Percentiles rank a stretch among this genome's conserved stretches.
These are phyloP conservation scores for Cryptosporidium andersoni DNA, from an alignment of 169 alveolate species.

Conservation along the genomic window DNA sequence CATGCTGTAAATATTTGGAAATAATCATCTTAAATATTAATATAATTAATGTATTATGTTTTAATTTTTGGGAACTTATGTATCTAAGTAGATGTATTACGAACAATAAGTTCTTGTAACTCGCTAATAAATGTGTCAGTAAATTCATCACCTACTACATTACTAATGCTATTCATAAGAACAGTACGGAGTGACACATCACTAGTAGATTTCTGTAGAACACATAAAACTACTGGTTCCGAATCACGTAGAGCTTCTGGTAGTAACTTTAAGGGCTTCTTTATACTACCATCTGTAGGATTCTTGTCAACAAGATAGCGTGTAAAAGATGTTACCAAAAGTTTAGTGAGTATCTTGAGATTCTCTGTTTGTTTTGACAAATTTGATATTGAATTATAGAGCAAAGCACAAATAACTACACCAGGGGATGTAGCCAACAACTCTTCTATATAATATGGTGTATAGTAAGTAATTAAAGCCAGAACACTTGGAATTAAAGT, in stretches of 20 bases:
- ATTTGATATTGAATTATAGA: constrained; percentile 51
- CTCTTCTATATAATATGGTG: constrained; percentile 12
- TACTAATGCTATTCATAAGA: constrained; percentile 39
- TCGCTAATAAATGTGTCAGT: constrained; percentile 38
- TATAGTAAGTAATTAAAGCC: constrained; percentile 8
- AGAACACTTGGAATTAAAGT: constrained; percentile 10
- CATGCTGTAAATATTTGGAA: too few relatives aligned
- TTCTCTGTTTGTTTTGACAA: constrained; percentile 20
- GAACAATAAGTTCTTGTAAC: constrained; percentile 56
- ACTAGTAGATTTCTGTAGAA: constrained; percentile 54
- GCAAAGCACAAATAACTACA: constrained; percentile 42
- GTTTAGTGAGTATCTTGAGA: constrained; percentile 19
- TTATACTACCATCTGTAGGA: constrained; percentile 2
- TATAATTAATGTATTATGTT: too few relatives aligned
- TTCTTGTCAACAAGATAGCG: constrained; percentile 42
- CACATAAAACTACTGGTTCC: constrained; percentile 68
- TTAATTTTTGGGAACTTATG: too few relatives aligned
- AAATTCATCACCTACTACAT: constrained; percentile 43
- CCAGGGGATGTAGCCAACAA: constrained; percentile 41
- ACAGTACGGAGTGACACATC: constrained; percentile 9
- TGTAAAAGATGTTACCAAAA: constrained; percentile 36
- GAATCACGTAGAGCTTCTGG: constrained; percentile 50
- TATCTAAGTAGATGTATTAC: constrained; percentile 2
- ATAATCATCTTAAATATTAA: too few relatives aligned
- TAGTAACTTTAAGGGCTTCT: constrained; percentile 10